Conservation (phyloP, 225 moss, liverwort and hornwort genomes). For the Ulota crispa region DNA sequence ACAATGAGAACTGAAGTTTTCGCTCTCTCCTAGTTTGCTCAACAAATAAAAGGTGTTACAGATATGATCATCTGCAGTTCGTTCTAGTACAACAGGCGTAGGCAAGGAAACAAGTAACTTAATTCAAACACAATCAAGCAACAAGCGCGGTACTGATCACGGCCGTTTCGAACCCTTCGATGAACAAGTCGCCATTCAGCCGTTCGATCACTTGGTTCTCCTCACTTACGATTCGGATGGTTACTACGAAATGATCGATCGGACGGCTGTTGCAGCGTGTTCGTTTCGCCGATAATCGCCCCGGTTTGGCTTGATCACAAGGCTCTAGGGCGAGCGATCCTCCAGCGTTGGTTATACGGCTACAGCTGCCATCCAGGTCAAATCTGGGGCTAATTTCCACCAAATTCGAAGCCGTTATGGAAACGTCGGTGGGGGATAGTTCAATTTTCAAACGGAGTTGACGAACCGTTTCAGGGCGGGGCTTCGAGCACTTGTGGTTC, state of each 20-base stretch:
- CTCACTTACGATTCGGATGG: no score
- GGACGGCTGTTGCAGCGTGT: not conserved
- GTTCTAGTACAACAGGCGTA: not conserved
- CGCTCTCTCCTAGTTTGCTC: not conserved
- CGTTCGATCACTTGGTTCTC: no score
- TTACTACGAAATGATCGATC: no score
- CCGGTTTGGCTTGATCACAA: not conserved
- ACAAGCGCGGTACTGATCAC: no score
- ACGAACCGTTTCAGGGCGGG: not conserved
- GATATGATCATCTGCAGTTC: not conserved
- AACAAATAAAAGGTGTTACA: not conserved
- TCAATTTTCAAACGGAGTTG: not conserved
- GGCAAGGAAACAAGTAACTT: not conserved
- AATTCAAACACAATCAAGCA: no score
- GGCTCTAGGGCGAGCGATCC: conserved; percentile 26
- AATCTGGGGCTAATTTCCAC: no score
- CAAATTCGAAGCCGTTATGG: not conserved
- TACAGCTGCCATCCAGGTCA: conserved; percentile 20
- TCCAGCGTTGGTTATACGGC: conserved; percentile 24
- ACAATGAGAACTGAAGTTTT: not conserved
- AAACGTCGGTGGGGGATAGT: not conserved
- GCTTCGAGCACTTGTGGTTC: not conserved
- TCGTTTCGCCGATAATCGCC: conserved; percentile 4
- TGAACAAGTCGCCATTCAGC: no score
- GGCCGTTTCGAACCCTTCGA: no score